These are phyloP conservation scores for Hyaloscypha finlandica DNA, from an alignment of 495 filamentous ascomycete genomes.

Conservation along the genomic window DNA sequence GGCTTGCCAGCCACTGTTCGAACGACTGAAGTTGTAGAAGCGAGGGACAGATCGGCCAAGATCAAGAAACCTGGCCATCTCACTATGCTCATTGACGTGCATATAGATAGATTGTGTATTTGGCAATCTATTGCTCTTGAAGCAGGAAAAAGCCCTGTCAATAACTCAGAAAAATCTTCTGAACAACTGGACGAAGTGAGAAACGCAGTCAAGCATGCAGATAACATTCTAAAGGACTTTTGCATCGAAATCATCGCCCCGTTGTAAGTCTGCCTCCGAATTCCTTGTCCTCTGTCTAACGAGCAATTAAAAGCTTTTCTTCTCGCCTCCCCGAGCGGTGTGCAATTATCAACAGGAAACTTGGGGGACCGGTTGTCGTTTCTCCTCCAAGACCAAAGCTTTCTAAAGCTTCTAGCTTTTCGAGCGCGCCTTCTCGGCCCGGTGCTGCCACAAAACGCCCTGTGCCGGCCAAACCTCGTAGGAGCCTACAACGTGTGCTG, in stretches of 20 bases:
- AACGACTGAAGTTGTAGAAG: constrained; percentile 26
- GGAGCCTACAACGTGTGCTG: constrained; percentile 67
- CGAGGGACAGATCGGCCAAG: constrained; percentile 33
- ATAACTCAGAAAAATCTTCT: constrained; percentile 7
- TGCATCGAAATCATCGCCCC: constrained; percentile 92
- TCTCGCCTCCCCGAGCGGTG: constrained; percentile 81
- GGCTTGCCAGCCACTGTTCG: constrained; percentile 40
- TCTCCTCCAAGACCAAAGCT: constrained; percentile 60
- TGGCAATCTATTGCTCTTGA: constrained; percentile 84
- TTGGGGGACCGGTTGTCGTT: constrained; percentile 71
- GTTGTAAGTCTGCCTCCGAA: constrained; percentile 59
- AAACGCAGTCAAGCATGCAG: constrained; percentile 15
- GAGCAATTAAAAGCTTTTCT: constrained; percentile 60
- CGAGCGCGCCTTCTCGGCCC: constrained; percentile 41
- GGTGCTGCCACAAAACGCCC: constrained; percentile 59
- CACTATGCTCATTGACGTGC: constrained; percentile 68
- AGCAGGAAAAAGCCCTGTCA: constrained; percentile 5
- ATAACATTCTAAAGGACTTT: constrained; percentile 60
- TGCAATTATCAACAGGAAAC: constrained; percentile 77
- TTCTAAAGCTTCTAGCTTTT: constrained; percentile 40
- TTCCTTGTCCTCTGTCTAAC: not conserved
- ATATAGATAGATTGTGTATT: constrained; percentile 90
- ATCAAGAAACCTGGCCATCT: constrained; percentile 48
- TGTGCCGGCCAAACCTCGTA: constrained; percentile 51
- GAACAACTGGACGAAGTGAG: not conserved